Conservation (phyloP, 1,284 basidiomycete genomes). For the Irpex rosettiformis region DNA sequence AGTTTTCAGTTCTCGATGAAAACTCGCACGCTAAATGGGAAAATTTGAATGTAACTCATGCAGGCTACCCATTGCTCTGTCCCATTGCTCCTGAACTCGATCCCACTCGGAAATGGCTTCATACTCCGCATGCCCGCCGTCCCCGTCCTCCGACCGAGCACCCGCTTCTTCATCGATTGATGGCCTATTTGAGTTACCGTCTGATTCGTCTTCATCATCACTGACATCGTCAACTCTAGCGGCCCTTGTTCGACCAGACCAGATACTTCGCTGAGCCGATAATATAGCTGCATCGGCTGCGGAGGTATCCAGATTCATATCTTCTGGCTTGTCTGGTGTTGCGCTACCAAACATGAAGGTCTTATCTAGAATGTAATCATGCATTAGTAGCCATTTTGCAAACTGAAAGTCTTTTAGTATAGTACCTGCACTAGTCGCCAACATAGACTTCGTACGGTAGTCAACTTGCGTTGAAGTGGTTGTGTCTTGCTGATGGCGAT, state of each 20-base stretch:
- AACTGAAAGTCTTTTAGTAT: too few species aligned
- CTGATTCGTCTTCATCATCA: slow-evolving; percentile 10
- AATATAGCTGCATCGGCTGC: background rate
- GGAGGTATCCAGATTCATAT: background rate
- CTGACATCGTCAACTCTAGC: background rate
- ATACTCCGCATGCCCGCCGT: slow-evolving; percentile 5
- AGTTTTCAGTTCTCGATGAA: background rate
- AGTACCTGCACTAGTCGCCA: too few species aligned
- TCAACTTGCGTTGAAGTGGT: too few species aligned
- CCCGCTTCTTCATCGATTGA: background rate
- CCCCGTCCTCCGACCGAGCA: background rate
- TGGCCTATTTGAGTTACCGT: background rate
- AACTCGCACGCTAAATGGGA: background rate
- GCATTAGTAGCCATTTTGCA: too few species aligned
- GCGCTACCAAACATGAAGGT: background rate
- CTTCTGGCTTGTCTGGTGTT: background rate
- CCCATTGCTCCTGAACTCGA: slow-evolving; percentile 18
- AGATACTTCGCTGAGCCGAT: background rate
- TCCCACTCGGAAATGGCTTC: slow-evolving; percentile 19
- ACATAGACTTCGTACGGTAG: too few species aligned
- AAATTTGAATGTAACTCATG: background rate
- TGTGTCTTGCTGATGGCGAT: too few species aligned
- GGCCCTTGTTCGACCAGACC: background rate
- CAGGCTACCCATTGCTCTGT: slow-evolving; percentile 14
- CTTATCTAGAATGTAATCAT: too few species aligned